phyloP scores from a whole-genome alignment of 768 basidiomycete genomes.

The Cyclocybe cylindracea region DNA sequence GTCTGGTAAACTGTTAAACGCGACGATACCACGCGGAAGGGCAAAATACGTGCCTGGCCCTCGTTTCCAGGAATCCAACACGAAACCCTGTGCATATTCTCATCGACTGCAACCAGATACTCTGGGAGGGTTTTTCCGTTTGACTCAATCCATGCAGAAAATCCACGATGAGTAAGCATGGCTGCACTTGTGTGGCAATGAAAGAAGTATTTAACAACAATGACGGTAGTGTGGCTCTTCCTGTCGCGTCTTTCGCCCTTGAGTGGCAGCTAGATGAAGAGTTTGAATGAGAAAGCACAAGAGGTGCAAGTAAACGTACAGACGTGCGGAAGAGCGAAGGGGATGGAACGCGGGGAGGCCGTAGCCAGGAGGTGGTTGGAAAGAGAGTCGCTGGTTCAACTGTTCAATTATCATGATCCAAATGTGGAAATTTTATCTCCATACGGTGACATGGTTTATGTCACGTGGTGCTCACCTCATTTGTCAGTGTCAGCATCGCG shows the following conservation, averaged over 20 bases:
- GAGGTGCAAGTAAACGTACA: background rate
- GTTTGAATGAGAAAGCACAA: background rate
- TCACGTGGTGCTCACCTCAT: slow-evolving; percentile 7
- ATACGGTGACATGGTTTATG: slow-evolving; percentile 5
- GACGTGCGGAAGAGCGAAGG: too few species aligned
- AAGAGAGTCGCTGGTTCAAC: slow-evolving; percentile 6
- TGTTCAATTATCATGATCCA: slow-evolving; percentile 3
- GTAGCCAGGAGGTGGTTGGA: too few species aligned
- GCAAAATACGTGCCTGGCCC: slow-evolving; percentile 46
- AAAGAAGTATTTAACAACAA: background rate
- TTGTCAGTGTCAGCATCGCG: slow-evolving; percentile 1
- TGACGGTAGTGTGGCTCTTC: background rate
- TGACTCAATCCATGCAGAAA: slow-evolving; percentile 70
- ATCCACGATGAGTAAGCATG: slow-evolving; percentile 60
- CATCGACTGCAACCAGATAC: slow-evolving; percentile 54
- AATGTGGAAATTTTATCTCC: slow-evolving; percentile 6
- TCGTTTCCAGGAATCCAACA: slow-evolving; percentile 71
- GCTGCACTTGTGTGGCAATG: background rate
- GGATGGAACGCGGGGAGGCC: too few species aligned
- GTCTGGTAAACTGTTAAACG: slow-evolving; percentile 31
- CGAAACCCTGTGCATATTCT: slow-evolving; percentile 43
- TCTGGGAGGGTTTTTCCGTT: slow-evolving; percentile 52
- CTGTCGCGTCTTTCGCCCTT: too few species aligned
- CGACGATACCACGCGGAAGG: background rate
- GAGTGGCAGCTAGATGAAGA: background rate